Base-by-base conservation (phyloP, 306 rosid species). In the Aeschynomene evenia region DNA sequence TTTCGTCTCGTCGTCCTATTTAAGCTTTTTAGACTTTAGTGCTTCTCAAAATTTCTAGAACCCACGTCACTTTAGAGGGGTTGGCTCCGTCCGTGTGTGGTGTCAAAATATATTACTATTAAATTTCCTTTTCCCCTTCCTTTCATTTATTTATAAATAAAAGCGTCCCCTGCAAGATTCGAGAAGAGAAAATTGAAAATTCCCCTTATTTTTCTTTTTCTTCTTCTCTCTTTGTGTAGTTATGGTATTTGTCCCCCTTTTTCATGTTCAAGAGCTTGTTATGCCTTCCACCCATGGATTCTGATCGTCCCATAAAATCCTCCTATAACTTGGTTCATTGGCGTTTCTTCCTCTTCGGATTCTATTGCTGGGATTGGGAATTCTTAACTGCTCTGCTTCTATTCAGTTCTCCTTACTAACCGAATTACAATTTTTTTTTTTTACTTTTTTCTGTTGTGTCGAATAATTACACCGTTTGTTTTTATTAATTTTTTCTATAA, bases 281-380 rank as follows among this genome's bases (percentile, higher is more conserved):
- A 28, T n/a, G 62, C 39, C 39, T 51, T 61, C 24, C 56, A 55
- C 14, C 62, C 72, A 93, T 93, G 98, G 89, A 78, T 71, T 78
- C 84, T 83, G 84, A 87, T 80, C 67, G 64, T 37, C 77, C 50
- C 37, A 64, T 63, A 43, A 77, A 66, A 31, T 81, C 80, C 66
- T 63, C 74, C 9, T 56, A 73, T 64, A 66, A 74, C 21, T 59
- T 74, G 19, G 77, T 73, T 46, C 92, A 80, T 71, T 85, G 82
- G 66, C 83, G 77, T 18, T 86, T 82, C 74, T 88, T 83, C 61
- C 92, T 85, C 46, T 80, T 80, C 60, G 97, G 97, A 2, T 94
- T 94, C 77, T 94, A 88, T 80, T 94, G 98, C 68, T 94, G 98
- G 97, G 92, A 62, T 56, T 94, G 98, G 98, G 96, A 94, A 29